Evolutionary conservation across 345 rosid species (phyloP).

Genomic region (thale cress (Arabidopsis thaliana)): TAIR10.1 NC_003071.7:9697501-9698000

Average conservation of each 20-base stretch:
- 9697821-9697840: conserved; percentile 5
- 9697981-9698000: conserved; percentile 17
- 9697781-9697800: not conserved
- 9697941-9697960: not conserved
- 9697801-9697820: conserved; percentile 11
- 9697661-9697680: conserved; percentile 44
- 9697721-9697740: not conserved
- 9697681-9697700: conserved; percentile 28
- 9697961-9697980: not conserved
- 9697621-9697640: conserved; percentile 46
- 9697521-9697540: conserved; percentile 41
- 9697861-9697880: conserved; percentile 18
- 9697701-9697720: conserved; percentile 32
- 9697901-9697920: not conserved
- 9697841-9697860: not conserved
- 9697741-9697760: not conserved
- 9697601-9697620: conserved; percentile 30
- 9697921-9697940: not conserved
- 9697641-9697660: conserved; percentile 44
- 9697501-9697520: conserved; percentile 47
- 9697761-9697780: conserved; percentile 9
- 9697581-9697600: conserved; percentile 14
- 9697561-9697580: conserved; percentile 23
- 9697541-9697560: conserved; percentile 46
- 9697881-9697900: conserved; percentile 11